A percentile compares a stretch with the other conserved stretches of the same genome.
phyloP scores from a whole-genome alignment of 2,329 filamentous ascomycete species.

The Allantophomopsis cytisporea region DNA sequence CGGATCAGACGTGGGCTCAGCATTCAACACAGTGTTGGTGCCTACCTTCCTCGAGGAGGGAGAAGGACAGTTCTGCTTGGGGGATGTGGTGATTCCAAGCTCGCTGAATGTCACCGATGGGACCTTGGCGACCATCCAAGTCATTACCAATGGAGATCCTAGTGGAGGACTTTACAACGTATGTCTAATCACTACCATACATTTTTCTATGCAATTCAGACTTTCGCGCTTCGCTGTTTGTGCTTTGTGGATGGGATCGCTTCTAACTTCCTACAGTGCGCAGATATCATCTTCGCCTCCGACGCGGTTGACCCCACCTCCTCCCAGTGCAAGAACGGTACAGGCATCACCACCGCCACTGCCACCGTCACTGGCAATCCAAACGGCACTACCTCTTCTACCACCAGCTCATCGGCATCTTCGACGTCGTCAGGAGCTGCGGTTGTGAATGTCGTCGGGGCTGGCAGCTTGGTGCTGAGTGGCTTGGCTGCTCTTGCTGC shows the following conservation, averaged over 20 bases:
- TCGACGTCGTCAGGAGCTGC: background rate
- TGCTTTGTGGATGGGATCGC: background rate
- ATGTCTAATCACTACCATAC: constrained; percentile 10
- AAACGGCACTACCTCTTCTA: constrained; percentile 4
- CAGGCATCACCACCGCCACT: constrained; percentile 30
- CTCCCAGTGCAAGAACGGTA: constrained; percentile 41
- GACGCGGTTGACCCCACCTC: constrained; percentile 28
- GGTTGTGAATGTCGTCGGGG: background rate
- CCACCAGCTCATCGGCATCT: background rate
- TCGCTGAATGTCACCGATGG: constrained; percentile 38
- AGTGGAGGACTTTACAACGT: constrained; percentile 55
- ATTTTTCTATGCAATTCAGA: background rate
- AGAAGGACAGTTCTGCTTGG: constrained; percentile 51
- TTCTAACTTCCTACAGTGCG: constrained; percentile 36
- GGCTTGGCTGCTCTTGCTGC: constrained; percentile 2
- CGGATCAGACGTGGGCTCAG: constrained; percentile 8
- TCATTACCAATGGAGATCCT: constrained; percentile 48
- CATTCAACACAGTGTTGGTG: constrained; percentile 12
- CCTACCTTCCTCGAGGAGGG: constrained; percentile 10
- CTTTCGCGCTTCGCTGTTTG: background rate
- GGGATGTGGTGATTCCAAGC: constrained; percentile 37
- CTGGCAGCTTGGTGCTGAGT: constrained; percentile 3
- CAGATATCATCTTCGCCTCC: constrained; percentile 55
- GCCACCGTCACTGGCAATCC: constrained; percentile 2
- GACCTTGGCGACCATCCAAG: constrained; percentile 53